A percentile compares a stretch with the other conserved stretches of the same genome.
phyloP scores from a whole-genome alignment of 2,329 filamentous ascomycete species.

The Thielaviopsis euricoi region DNA sequence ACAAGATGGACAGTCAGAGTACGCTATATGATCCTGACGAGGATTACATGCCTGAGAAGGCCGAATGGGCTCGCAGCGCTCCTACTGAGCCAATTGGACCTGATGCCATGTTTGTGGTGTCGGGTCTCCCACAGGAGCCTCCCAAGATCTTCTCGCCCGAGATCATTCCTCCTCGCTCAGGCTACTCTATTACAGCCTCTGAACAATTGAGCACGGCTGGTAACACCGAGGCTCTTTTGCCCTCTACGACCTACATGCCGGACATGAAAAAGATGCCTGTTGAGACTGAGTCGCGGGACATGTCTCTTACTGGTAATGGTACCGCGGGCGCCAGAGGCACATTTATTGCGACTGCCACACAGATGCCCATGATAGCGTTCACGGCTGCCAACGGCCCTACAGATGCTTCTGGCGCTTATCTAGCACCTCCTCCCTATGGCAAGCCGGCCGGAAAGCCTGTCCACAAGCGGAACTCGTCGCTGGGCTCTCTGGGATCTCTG shows the following conservation, averaged over 20 bases:
- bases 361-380: not conserved
- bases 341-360: not conserved
- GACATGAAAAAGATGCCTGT: not conserved
- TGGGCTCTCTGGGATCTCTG: constrained; percentile 35
- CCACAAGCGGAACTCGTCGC: constrained; percentile 35
- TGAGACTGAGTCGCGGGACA: not conserved
- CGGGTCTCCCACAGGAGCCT: constrained; percentile 7
- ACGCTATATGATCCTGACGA: not conserved
- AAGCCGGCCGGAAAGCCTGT: constrained; percentile 15
- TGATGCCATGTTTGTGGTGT: constrained; percentile 6
- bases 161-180: not conserved
- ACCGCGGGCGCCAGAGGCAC: not conserved
- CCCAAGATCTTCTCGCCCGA: constrained; percentile 2
- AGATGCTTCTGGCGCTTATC: not conserved
- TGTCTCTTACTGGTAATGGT: not conserved
- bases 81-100: not conserved
- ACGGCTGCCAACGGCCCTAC: not conserved
- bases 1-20: not conserved
- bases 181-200: not conserved
- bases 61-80: not conserved
- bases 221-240: constrained; percentile 1
- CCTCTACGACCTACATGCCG: constrained; percentile 3
- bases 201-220: not conserved
- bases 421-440: constrained; percentile 6
- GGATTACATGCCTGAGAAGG: not conserved